Conservation (phyloP, 2,329 filamentous ascomycete species). For the Coniochaeta pulveracea region DNA sequence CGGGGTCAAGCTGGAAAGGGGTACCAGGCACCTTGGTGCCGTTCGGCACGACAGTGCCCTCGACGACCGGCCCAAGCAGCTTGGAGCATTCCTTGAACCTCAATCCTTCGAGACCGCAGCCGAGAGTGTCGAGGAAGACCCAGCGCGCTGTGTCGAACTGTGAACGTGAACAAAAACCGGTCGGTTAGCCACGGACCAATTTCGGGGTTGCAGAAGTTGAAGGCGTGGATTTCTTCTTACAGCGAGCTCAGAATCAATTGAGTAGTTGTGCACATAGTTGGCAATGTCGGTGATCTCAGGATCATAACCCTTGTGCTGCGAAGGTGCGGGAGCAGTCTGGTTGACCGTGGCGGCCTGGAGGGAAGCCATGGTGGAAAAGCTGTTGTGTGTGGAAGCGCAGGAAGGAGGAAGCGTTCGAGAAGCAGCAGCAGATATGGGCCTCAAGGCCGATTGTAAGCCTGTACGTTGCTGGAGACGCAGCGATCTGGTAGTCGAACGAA, state of each 20-base stretch:
- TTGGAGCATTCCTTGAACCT: conserved; percentile 94
- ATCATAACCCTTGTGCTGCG: conserved; percentile 58
- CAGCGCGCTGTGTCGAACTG: conserved; percentile 93
- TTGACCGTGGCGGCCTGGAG: conserved; percentile 36
- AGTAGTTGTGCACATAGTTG: conserved; percentile 84
- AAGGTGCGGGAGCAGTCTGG: conserved; percentile 31
- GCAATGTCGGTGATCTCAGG: conserved; percentile 93
- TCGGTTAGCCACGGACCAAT: conserved; percentile 10
- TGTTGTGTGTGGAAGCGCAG: conserved; percentile 21
- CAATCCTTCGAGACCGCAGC: conserved; percentile 91
- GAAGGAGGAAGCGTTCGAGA: conserved; percentile 15
- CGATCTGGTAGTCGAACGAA: conserved; percentile 43
- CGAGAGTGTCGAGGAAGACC: conserved; percentile 93
- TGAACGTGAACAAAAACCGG: conserved; percentile 7
- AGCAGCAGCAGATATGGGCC: conserved; percentile 22
- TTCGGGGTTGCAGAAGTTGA: neutral
- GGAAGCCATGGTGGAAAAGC: conserved; percentile 32
- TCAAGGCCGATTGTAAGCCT: conserved; percentile 23
- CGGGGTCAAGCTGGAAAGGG: conserved; percentile 85
- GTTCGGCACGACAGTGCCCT: conserved; percentile 83
- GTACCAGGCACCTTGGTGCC: conserved; percentile 87
- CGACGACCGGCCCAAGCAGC: conserved; percentile 82
- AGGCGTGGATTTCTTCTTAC: too few species aligned
- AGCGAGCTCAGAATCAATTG: conserved; percentile 83
- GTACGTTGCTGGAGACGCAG: conserved; percentile 32